A percentile compares a stretch with the other conserved stretches of the same genome.
Conservation (phyloP, 1,139 yeast genomes). For the Taiozyma sp. region DNA sequence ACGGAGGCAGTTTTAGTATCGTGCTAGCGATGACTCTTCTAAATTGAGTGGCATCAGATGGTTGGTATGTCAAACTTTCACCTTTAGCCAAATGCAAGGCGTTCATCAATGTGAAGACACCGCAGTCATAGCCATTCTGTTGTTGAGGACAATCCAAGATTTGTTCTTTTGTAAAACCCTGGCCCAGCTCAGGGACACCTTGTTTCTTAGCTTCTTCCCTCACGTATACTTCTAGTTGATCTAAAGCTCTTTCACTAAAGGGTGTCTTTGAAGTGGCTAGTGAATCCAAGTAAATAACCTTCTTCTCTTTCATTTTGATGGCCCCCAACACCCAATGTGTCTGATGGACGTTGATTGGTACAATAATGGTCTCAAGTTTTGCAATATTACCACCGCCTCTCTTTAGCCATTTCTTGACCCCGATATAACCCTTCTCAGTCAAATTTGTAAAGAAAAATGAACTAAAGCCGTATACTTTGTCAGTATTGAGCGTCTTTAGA, state of each 20-base stretch:
- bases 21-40: constrained; percentile 64
- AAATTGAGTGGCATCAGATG: constrained; percentile 64
- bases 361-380: constrained; percentile 58
- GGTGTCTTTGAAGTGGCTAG: constrained; percentile 41
- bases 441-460: constrained; percentile 83
- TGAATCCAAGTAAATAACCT: constrained; percentile 77
- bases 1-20: constrained; percentile 9
- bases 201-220: constrained; percentile 48
- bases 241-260: constrained; percentile 53
- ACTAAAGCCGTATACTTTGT: constrained; percentile 63
- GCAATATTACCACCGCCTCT: constrained; percentile 71
- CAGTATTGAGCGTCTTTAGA: constrained; percentile 48
- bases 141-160: constrained; percentile 70
- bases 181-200: constrained; percentile 28
- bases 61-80: constrained; percentile 48
- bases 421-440: constrained; percentile 66
- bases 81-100: constrained; percentile 56
- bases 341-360: constrained; percentile 79
- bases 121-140: constrained; percentile 90
- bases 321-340: constrained; percentile 94
- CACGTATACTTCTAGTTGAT: constrained; percentile 55
- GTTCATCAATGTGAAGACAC: constrained; percentile 85
- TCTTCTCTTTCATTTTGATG: constrained; percentile 54
- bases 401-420: constrained; percentile 89
- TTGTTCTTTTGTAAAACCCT: constrained; percentile 31